Evolutionary conservation across 345 rosid species (phyloP), one percentile per base, ranked within the genome.

Genomic region (Lepidium aucheri): DNA sequence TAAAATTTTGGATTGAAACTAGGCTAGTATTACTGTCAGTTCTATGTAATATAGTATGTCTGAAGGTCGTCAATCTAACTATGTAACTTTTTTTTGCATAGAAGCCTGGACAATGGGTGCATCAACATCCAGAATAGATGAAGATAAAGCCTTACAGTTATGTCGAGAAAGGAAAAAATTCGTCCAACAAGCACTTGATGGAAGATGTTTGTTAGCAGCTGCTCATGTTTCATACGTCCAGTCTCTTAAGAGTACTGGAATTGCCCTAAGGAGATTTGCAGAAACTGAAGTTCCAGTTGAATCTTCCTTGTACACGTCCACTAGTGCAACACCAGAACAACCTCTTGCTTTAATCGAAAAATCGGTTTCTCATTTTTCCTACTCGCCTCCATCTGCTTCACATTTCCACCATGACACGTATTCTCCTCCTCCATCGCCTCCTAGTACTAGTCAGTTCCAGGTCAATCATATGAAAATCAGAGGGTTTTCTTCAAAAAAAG

Each of bases 181-280:
- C 60, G 87, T 94, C 12, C 74, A 82, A 73, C 97, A 88, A 79
- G 95, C 97, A 35, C 95, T 94, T 5, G 93, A 94, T 81, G 99
- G 97, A 13, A 80, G 97, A 73, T 88, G 91, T 68, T 82, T 86
- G 50, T 79, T 94, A 42, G 95, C 95, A 4, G 86, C 89, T 32
- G 81, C 96, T 68, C 99, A 94, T 41, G 73, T 84, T 53, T 70
- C 81, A 15, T 94, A 85, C 59, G 79, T 94, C 13, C 86, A 88
- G 67, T 84, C 93, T 10, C 80, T 94, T 33, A 85, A 69, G 73
- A 90, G 68, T 59, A 78, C 92, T 0, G 97, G 95, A 65, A 76
- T 73, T 63, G 96, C 93, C 63, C 81, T 94, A 36, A 68, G 85
- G 47, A 83, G 57, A 77, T 94, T 94, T 76, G 78, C 87, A n/a